Conservation (phyloP, 2,329 filamentous ascomycete genomes). For the Nectriaceae sp. region DNA sequence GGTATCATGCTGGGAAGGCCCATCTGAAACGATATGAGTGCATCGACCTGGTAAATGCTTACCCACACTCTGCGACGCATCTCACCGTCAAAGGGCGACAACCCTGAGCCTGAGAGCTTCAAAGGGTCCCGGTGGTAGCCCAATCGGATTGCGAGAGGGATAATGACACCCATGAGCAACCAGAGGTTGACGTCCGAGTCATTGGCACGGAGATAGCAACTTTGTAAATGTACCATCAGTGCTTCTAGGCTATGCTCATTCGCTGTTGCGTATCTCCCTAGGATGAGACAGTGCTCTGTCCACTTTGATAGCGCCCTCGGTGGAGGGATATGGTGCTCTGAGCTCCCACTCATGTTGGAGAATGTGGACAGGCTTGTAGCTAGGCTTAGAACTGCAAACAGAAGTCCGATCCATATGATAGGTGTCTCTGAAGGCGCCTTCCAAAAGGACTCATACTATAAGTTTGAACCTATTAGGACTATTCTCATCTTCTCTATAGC, state of each 20-base stretch:
- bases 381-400: conserved; percentile 45
- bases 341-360: conserved; percentile 21
- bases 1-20: conserved; percentile 50
- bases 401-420: conserved; percentile 47
- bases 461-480: background rate
- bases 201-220: conserved; percentile 31
- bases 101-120: conserved; percentile 30
- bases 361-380: conserved; percentile 34
- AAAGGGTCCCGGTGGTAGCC: conserved; percentile 50
- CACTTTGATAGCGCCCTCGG: conserved; percentile 20
- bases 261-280: conserved; percentile 44
- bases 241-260: conserved; percentile 46
- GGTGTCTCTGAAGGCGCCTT: conserved; percentile 36
- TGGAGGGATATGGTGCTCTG: conserved; percentile 18
- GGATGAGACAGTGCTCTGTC: conserved; percentile 44
- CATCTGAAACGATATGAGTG: conserved; percentile 47
- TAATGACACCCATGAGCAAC: conserved; percentile 45
- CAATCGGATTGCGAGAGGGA: conserved; percentile 48
- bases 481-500: background rate
- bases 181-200: conserved; percentile 42
- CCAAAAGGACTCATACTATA: conserved; percentile 48
- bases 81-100: conserved; percentile 48
- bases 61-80: conserved; percentile 51
- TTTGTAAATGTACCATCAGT: conserved; percentile 41
- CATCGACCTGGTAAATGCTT: conserved; percentile 45